Base-by-base conservation (phyloP, 2,329 filamentous ascomycete genomes). In the Sporothrix dimorphospora region DNA sequence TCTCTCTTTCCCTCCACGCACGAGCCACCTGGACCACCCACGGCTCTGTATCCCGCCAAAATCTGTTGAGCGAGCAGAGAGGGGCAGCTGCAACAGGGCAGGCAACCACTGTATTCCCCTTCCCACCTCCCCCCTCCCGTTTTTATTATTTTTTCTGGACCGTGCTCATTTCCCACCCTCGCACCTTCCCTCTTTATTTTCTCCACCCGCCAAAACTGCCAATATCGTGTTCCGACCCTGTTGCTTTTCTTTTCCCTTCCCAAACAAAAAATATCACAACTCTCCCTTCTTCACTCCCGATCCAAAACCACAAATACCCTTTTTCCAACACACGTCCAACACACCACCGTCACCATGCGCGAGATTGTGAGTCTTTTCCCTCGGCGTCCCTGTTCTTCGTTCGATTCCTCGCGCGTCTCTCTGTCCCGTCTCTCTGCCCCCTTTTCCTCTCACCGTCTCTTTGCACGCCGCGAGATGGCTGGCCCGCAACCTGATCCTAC, bases 281-380 rank as follows among this genome's bases (percentile, higher is more conserved):
- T 66, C 59, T 63, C 42, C 42, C 47, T 70, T 68, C 70, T 68
- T 72, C 42, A 38, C 53, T 49, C 8, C 51, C 21, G 34, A 19
- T 34, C 57, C 14, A 38, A 55, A 59, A 8, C 38, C 38, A 24
- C 21, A 66, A 9, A 45, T 67, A 65, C 59, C 34, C n/a, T 53
- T 72, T 19, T 71, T 14, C 21, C 68, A 47, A 65, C 40, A 72
- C n/a, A 57, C 55, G 47, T 55, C 51, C 69, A 72, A 72, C 34
- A 66, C 38, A 49, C 72, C 76, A 75, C 78, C 79, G 79, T 80
- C 88, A 91, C 85, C 77, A 92, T 92, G 90, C 89, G 90, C 89
- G 90, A 92, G 86, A 92, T 92, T 81, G 89, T 91, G 85, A 83
- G 89, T 89, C 3, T 27, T 34, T 11, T 6, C 70, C 40, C 27